Conservation (phyloP, 345 rosid genomes). For the Acer saccharum region DNA sequence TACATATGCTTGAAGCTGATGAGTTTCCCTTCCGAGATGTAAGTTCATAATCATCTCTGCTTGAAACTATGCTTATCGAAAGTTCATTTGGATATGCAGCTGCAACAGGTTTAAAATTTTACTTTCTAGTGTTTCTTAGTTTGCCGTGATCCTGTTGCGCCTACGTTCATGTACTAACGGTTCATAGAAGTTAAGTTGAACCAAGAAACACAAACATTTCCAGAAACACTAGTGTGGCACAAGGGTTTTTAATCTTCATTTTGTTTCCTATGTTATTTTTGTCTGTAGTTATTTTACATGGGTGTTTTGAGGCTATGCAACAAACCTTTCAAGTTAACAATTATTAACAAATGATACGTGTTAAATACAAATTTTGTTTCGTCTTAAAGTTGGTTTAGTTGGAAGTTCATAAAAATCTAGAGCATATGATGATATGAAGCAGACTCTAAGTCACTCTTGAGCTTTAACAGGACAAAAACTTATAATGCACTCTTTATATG, state of each 20-base stretch:
- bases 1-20: constrained; percentile 98
- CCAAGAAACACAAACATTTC: background rate
- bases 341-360: background rate
- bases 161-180: background rate
- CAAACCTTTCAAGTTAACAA: background rate
- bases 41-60: constrained; percentile 23
- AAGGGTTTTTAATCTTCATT: background rate
- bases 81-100: background rate
- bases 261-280: background rate
- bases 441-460: background rate
- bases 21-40: constrained; percentile 81
- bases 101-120: background rate
- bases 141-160: background rate
- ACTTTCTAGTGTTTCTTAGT: constrained; percentile 1
- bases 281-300: background rate
- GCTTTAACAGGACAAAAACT: background rate
- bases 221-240: background rate
- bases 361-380: background rate
- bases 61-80: background rate
- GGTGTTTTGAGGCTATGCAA: background rate
- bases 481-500: background rate
- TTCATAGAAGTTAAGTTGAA: background rate
- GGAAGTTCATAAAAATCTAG: background rate
- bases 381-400: constrained; percentile 1
- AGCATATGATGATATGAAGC: background rate